Evolutionary conservation across 2,329 filamentous ascomycete species (phyloP).

Genomic region (Claviceps sp.): DNA sequence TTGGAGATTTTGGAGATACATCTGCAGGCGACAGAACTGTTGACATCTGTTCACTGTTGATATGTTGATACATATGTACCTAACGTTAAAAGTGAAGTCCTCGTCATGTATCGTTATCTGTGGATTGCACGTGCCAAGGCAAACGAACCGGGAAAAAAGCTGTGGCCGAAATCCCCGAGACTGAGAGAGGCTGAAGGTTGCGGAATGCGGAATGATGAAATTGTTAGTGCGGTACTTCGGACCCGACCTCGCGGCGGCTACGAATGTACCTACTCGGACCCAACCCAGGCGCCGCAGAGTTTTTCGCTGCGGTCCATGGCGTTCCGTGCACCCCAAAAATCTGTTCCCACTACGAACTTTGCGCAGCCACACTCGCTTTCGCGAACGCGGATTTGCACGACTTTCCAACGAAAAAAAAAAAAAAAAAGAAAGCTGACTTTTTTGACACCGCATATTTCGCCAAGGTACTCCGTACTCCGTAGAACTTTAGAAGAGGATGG

Average conservation of each 20-base stretch:
- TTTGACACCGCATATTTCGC: too few relatives aligned
- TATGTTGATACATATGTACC: too few relatives aligned
- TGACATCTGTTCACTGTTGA: too few relatives aligned
- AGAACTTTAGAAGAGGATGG: too few relatives aligned
- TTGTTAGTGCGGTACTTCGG: constrained; percentile 27
- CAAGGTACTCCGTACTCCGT: not conserved
- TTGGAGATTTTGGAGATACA: too few relatives aligned
- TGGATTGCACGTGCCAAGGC: too few relatives aligned
- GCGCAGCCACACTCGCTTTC: too few relatives aligned
- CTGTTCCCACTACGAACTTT: too few relatives aligned
- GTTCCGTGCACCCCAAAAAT: too few relatives aligned
- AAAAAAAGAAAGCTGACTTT: not conserved
- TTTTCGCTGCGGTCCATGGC: constrained; percentile 9
- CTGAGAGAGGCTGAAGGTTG: constrained; percentile 4
- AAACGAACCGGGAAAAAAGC: not conserved
- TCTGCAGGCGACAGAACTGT: too few relatives aligned
- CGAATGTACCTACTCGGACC: constrained; percentile 15
- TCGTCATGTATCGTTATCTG: too few relatives aligned
- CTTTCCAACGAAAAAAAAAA: not conserved
- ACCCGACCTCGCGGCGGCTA: constrained; percentile 11
- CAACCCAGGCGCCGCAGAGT: constrained; percentile 15
- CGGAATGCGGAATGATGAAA: constrained; percentile 12
- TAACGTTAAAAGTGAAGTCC: too few relatives aligned
- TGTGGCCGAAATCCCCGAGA: constrained; percentile 1
- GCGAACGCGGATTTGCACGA: not conserved